Percentiles rank a stretch among this genome's conserved stretches.
Conservation (phyloP, 805 yeast species). For the Starmerella potacharoeniae region DNA sequence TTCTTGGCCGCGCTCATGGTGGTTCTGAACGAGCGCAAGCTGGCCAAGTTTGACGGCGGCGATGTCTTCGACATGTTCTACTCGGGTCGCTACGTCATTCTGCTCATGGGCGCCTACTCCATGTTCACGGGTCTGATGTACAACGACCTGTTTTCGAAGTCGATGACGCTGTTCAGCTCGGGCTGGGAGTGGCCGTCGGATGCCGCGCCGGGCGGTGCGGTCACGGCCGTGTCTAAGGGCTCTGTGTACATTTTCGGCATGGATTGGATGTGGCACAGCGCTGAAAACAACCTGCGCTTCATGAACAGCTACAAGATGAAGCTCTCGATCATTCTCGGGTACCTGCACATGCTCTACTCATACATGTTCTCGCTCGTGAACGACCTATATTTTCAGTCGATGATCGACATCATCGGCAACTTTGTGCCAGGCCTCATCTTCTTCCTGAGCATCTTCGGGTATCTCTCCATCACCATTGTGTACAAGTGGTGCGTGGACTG, state of each 20-base stretch:
- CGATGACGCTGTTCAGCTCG: conserved; percentile 75
- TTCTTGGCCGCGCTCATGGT: conserved; percentile 59
- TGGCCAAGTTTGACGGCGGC: conserved; percentile 62
- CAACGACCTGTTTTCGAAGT: conserved; percentile 85
- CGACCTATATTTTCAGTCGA: conserved; percentile 53
- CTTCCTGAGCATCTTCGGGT: conserved; percentile 95
- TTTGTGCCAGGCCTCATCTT: conserved; percentile 88
- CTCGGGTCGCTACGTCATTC: conserved; percentile 78
- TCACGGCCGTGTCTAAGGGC: conserved; percentile 49
- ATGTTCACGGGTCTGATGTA: conserved; percentile 91
- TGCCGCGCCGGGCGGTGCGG: conserved; percentile 50
- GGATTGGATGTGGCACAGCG: conserved; percentile 94
- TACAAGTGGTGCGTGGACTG: conserved; percentile 95
- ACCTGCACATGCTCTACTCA: conserved; percentile 86
- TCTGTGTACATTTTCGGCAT: conserved; percentile 77
- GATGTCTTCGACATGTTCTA: conserved; percentile 96
- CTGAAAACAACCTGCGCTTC: conserved; percentile 82
- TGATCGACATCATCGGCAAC: conserved; percentile 79
- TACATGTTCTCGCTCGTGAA: conserved; percentile 76
- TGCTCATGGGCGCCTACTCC: conserved; percentile 89
- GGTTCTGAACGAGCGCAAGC: conserved; percentile 61
- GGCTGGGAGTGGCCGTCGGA: conserved; percentile 89
- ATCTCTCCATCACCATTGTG: conserved; percentile 69
- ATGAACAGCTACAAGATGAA: conserved; percentile 97
- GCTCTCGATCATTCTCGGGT: conserved; percentile 88